These are phyloP conservation scores for Puccinia brachypodii DNA, from an alignment of 1,284 basidiomycete genomes.

Conservation along the genomic window DNA sequence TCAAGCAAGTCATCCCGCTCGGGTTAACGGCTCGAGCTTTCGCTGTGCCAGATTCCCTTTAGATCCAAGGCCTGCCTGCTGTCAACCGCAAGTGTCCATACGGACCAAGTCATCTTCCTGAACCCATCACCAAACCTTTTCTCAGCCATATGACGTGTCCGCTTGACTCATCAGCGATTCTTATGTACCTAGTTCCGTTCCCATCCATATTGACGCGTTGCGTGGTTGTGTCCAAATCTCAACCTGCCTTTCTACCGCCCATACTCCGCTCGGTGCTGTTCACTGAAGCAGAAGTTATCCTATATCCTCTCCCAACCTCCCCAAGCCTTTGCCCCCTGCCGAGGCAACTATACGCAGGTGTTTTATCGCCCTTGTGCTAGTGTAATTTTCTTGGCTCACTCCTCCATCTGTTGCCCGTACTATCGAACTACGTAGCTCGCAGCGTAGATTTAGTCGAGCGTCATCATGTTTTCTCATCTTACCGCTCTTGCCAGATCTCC, in stretches of 20 bases:
- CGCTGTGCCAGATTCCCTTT: too few species aligned
- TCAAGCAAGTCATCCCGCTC: background rate
- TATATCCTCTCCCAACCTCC: background rate
- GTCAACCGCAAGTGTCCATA: background rate
- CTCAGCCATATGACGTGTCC: background rate
- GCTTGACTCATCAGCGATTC: background rate
- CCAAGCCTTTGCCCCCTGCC: background rate
- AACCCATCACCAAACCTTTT: background rate
- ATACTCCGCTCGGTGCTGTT: background rate
- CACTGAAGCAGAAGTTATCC: background rate
- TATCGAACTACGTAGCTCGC: background rate
- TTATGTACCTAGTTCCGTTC: background rate
- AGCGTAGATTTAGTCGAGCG: background rate
- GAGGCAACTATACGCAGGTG: background rate
- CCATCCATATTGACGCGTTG: background rate
- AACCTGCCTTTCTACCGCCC: background rate
- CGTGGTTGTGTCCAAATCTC: background rate
- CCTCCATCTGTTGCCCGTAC: background rate
- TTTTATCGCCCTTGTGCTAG: background rate
- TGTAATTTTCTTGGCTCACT: background rate
- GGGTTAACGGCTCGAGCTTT: background rate
- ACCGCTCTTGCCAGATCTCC: conserved; percentile 9
- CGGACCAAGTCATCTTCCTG: background rate
- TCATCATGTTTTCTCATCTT: conserved; percentile 22
- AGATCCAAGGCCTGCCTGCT: background rate